These are phyloP conservation scores for Trametes pubescens DNA, from an alignment of 1,284 basidiomycete species.

Conservation along the genomic window DNA sequence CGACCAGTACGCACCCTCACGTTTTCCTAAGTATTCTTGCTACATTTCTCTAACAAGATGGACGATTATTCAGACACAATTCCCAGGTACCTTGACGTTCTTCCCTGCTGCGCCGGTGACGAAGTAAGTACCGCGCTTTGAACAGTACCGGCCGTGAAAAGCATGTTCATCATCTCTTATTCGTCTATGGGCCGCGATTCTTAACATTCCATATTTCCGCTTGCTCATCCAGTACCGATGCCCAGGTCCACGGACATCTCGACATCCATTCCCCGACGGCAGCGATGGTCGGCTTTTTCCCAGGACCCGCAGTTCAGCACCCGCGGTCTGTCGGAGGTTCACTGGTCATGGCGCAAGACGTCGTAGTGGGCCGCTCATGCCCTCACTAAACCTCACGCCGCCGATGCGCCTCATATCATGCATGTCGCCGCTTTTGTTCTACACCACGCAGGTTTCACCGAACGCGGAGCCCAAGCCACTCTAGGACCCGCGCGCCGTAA, in stretches of 20 bases:
- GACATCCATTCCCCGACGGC: background rate
- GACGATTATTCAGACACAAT: too few relatives aligned
- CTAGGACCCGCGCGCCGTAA: background rate
- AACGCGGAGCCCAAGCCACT: background rate
- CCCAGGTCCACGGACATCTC: background rate
- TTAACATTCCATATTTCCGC: too few relatives aligned
- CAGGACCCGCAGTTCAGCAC: background rate
- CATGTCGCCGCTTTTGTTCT: background rate
- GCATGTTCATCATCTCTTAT: background rate
- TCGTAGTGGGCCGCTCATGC: background rate
- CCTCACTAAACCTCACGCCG: background rate
- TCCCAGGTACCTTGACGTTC: too few relatives aligned
- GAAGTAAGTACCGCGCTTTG: too few relatives aligned
- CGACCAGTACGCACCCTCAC: too few relatives aligned
- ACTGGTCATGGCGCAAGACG: too few relatives aligned
- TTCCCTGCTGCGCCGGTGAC: too few relatives aligned
- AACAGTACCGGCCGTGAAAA: too few relatives aligned
- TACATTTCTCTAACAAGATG: too few relatives aligned
- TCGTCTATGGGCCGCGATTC: too few relatives aligned
- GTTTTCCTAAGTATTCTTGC: too few relatives aligned
- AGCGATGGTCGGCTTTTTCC: slow-evolving; percentile 8
- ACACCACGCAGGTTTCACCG: background rate
- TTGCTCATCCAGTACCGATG: background rate
- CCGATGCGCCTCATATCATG: background rate
- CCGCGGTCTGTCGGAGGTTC: background rate